Percentiles rank a stretch among this genome's conserved stretches.
These are phyloP conservation scores for Mycothermus thermophilus DNA, from an alignment of 495 filamentous ascomycete genomes.

Conservation along the genomic window DNA sequence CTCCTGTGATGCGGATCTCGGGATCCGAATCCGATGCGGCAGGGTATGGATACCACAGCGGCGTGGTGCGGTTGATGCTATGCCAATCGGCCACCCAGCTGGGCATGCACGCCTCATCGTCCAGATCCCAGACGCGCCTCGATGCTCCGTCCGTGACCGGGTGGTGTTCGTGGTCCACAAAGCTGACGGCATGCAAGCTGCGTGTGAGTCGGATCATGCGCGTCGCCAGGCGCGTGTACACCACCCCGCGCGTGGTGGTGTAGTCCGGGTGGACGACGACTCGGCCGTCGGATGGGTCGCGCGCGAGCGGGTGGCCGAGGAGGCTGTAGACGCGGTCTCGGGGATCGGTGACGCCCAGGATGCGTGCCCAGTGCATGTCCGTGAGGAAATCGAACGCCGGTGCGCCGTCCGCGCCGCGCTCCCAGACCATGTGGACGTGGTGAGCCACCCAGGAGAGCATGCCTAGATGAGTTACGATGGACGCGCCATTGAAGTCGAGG, in stretches of 20 bases:
- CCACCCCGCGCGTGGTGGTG: conserved; percentile 8
- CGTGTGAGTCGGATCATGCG: conserved; percentile 7
- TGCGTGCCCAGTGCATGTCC: conserved; percentile 10
- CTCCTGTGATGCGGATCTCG: conserved; percentile 2
- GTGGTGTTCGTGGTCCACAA: conserved; percentile 10
- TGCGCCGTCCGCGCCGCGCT: conserved; percentile 3
- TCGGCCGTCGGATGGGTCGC: conserved; percentile 3
- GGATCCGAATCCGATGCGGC: background rate
- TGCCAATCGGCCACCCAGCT: conserved; percentile 13
- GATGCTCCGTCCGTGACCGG: conserved; percentile 1
- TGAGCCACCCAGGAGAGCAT: conserved; percentile 8
- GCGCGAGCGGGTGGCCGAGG: conserved; percentile 7
- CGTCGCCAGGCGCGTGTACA: conserved; percentile 9
- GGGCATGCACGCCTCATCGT: conserved; percentile 7
- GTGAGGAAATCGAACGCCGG: conserved; percentile 10
- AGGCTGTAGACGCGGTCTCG: conserved; percentile 9
- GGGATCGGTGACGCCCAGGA: conserved; percentile 9
- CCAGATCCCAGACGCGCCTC: conserved; percentile 3
- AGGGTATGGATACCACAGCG: conserved; percentile 1
- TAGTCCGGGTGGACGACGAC: conserved; percentile 9
- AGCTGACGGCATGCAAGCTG: conserved; percentile 4
- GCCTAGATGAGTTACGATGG: conserved; percentile 8
- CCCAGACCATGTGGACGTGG: conserved; percentile 11
- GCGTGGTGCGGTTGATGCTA: conserved; percentile 12
- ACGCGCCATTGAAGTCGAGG: conserved; percentile 8